These are phyloP conservation scores for Trametes sp. DNA, from an alignment of 1,284 basidiomycete species.

Conservation along the genomic window DNA sequence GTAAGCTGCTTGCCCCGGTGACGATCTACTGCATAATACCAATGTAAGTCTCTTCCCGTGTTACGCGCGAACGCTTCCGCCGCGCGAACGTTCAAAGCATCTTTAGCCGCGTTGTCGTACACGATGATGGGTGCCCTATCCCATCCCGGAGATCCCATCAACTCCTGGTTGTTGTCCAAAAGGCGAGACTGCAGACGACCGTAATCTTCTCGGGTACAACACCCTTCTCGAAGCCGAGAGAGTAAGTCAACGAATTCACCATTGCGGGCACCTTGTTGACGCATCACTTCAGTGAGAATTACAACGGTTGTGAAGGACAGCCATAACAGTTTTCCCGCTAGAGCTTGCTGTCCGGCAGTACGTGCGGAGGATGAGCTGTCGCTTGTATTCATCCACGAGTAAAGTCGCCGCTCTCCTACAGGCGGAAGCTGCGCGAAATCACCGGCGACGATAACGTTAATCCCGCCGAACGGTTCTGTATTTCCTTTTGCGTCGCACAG, in stretches of 20 bases:
- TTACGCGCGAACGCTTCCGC: constrained; percentile 34
- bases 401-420: constrained; percentile 37
- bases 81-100: constrained; percentile 40
- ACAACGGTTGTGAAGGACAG: not conserved
- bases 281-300: not conserved
- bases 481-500: constrained; percentile 43
- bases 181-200: not conserved
- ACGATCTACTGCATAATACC: not conserved
- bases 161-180: not conserved
- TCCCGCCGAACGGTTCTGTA: constrained; percentile 44
- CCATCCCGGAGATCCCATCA: not conserved
- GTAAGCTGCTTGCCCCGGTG: not conserved
- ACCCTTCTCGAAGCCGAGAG: not conserved
- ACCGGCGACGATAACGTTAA: constrained; percentile 49
- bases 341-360: not conserved
- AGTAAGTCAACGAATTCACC: not conserved
- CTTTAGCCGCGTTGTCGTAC: constrained; percentile 32
- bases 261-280: not conserved
- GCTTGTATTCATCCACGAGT: constrained; percentile 15
- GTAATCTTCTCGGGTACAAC: not conserved
- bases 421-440: constrained; percentile 44
- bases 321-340: not conserved
- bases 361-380: not conserved
- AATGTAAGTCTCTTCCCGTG: not conserved
- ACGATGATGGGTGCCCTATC: constrained; percentile 37